Base-by-base conservation (phyloP, 1,284 basidiomycete genomes). In the Porodaedalea pini region DNA sequence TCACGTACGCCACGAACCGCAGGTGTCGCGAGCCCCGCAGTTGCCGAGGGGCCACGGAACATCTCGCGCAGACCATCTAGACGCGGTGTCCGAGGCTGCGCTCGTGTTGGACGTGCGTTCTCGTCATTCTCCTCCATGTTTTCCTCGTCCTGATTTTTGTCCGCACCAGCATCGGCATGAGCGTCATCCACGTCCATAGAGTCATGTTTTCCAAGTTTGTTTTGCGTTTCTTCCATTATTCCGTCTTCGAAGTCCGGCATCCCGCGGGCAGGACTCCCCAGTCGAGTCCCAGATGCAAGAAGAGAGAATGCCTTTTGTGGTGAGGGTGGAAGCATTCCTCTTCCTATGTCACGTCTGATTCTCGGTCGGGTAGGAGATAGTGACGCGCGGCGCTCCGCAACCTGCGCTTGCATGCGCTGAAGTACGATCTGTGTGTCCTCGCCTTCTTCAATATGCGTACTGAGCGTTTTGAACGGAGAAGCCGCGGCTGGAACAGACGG, bases 1-100 rank as follows among this genome's bases (percentile, higher is more conserved):
- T 69, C 63, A n/a, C 70, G 66, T 41, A 75, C 60, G 19, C 73
- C 73, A 8, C 61, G 59, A 32, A 73, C 64, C 1, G 65, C 62
- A 3, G 73, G 71, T 0, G 72, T 74, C 4, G 59, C 57, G 11
- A 59, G 53, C 1, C 57, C 58, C 6, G 57, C 40, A 2, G 51
- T 39, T 2, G 57, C 56, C 23, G 58, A 60, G 19, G 64, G 63
- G 10, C 37, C 40, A 31, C 59, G 47, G 53, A 68, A 69, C 50
- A 70, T 54, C 50, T 66, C 66, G 31, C 60, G 67, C 34, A 70
- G 63, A 17, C 64, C 65, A 37, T 61, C 58, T 55, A 69, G 63
- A 5, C 57, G 62, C 5, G 69, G 69, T 2, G 69, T 68, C 15
- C 54, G 37, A 49, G 61, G 60, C 39, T 56, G 48, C 19, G 54